Evolutionary conservation across 2,329 filamentous ascomycete species (phyloP).

Genomic region (Fusarium phyllophilum): DNA sequence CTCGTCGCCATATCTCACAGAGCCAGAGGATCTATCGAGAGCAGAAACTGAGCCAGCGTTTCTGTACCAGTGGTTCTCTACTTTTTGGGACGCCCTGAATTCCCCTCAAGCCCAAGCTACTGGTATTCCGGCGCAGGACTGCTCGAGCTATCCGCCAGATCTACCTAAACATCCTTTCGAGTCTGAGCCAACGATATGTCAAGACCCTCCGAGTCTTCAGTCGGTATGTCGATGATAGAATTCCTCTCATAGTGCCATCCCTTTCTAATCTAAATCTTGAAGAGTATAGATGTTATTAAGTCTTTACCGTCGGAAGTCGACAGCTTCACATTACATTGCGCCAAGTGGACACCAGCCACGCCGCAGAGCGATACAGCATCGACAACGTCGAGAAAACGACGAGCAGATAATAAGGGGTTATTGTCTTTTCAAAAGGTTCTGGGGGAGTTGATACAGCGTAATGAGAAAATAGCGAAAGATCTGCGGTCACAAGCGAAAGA

Average conservation of each 20-base stretch:
- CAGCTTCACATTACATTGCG: neutral
- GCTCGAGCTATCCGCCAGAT: neutral
- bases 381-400: neutral
- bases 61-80: neutral
- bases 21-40: neutral
- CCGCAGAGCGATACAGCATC: neutral
- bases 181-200: neutral
- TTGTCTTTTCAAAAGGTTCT: neutral
- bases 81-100: neutral
- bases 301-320: neutral
- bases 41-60: neutral
- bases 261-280: neutral
- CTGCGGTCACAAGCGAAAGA: neutral
- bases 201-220: too few species aligned
- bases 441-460: neutral
- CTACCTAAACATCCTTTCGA: neutral
- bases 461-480: neutral
- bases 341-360: neutral
- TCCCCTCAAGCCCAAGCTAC: neutral
- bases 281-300: neutral
- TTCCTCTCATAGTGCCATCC: fast-evolving
- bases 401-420: neutral
- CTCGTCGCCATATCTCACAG: neutral
- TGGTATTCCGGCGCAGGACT: neutral
- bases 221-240: neutral